Evolutionary conservation across 169 alveolate species (phyloP).

Genomic region (Theileria orientalis): DNA sequence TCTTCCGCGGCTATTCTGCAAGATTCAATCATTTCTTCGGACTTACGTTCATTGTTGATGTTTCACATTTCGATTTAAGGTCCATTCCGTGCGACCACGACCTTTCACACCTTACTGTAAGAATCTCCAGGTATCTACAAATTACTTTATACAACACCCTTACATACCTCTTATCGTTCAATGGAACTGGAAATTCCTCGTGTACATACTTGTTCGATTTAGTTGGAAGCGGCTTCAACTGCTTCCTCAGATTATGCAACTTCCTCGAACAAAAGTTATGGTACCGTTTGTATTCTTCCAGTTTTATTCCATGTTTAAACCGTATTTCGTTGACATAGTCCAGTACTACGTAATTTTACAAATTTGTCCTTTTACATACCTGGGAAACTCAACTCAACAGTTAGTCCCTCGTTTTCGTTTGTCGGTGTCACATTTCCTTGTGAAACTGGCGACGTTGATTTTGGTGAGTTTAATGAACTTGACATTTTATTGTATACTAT

Average conservation of each 20-base stretch:
- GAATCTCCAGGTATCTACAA: constrained; percentile 59
- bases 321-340: constrained; percentile 53
- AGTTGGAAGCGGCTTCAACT: constrained; percentile 15
- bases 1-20: constrained; percentile 27
- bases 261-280: constrained; percentile 56
- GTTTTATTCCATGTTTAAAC: constrained; percentile 58
- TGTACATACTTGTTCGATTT: constrained; percentile 38
- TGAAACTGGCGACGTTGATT: neutral
- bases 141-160: neutral
- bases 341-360: constrained; percentile 21
- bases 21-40: neutral
- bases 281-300: constrained; percentile 61
- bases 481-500: too few species aligned
- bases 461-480: neutral
- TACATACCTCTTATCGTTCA: constrained; percentile 44
- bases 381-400: constrained; percentile 19
- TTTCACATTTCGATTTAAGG: constrained; percentile 52
- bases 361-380: constrained; percentile 20
- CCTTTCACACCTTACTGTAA: constrained; percentile 49
- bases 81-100: constrained; percentile 60
- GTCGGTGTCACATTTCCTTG: neutral
- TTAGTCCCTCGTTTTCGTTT: neutral
- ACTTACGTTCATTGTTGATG: constrained; percentile 46
- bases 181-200: constrained; percentile 45
- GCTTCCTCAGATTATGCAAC: constrained; percentile 40